A percentile compares a stretch with the other conserved stretches of the same genome.
Conservation (phyloP, 2,329 filamentous ascomycete species). For the Colletotrichum sansevieriae region DNA sequence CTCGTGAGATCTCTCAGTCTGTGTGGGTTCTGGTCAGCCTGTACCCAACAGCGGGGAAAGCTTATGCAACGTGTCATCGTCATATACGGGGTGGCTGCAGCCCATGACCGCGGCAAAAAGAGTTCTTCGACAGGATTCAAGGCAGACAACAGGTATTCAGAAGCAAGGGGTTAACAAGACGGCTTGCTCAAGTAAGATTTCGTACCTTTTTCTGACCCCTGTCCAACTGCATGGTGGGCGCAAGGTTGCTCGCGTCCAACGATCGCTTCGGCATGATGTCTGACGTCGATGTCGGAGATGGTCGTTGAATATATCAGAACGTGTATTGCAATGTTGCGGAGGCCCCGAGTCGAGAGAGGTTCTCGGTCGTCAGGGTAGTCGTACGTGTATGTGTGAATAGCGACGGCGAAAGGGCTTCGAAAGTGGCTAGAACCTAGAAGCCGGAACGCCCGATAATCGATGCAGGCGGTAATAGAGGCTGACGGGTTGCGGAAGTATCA, state of each 20-base stretch:
- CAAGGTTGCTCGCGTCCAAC: slow-evolving; percentile 47
- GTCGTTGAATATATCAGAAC: slow-evolving; percentile 22
- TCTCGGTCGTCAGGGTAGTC: not conserved
- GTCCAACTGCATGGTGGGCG: slow-evolving; percentile 48
- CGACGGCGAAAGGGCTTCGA: slow-evolving; percentile 26
- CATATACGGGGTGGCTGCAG: not conserved
- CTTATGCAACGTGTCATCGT: not conserved
- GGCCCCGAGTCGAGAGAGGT: not conserved
- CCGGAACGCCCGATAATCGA: slow-evolving; percentile 16
- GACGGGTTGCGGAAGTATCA: not conserved
- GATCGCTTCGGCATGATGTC: slow-evolving; percentile 56
- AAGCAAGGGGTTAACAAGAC: not conserved
- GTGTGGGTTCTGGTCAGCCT: slow-evolving; percentile 3
- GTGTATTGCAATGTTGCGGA: accelerated
- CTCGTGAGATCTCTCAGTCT: slow-evolving; percentile 82
- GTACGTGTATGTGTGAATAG: not conserved
- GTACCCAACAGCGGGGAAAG: not conserved
- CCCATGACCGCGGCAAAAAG: not conserved
- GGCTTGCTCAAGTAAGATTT: slow-evolving; percentile 35
- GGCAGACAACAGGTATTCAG: not conserved
- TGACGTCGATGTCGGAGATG: slow-evolving; percentile 31
- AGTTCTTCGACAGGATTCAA: not conserved
- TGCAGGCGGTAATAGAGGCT: not conserved
- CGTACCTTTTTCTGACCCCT: slow-evolving; percentile 49
- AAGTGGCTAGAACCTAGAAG: slow-evolving; percentile 37